Evolutionary conservation across 2,329 filamentous ascomycete genomes (phyloP).

Genomic region (Penicillium sp.): DNA sequence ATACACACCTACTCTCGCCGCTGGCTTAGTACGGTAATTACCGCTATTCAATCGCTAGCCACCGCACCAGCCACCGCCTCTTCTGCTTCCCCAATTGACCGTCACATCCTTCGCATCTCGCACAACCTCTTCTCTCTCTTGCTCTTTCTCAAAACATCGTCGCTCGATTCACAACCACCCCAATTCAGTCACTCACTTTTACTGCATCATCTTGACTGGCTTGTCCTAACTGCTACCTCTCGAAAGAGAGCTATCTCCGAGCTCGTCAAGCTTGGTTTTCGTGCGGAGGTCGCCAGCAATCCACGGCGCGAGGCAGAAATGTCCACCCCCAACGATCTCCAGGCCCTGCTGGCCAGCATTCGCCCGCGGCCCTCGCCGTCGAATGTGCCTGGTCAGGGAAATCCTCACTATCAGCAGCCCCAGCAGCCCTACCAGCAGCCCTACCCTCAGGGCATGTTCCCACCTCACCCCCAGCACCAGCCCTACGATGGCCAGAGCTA

Average conservation of each 20-base stretch:
- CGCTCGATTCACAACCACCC: not conserved
- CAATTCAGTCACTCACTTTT: conserved; percentile 22
- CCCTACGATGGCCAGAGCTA: conserved; percentile 37
- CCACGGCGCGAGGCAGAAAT: conserved; percentile 46
- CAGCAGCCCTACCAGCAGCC: conserved; percentile 31
- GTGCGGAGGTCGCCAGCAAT: conserved; percentile 33
- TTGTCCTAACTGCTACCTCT: conserved; percentile 24
- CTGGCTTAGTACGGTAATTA: not conserved
- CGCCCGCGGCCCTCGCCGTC: conserved; percentile 43
- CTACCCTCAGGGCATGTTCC: conserved; percentile 30
- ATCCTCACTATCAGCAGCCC: conserved; percentile 29
- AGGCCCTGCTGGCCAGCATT: conserved; percentile 51
- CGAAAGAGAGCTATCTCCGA: conserved; percentile 37
- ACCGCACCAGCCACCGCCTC: conserved; percentile 13
- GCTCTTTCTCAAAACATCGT: not conserved
- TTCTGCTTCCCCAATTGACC: conserved; percentile 23
- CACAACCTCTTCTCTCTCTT: conserved; percentile 16
- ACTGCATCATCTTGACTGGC: conserved; percentile 15
- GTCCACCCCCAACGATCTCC: conserved; percentile 50
- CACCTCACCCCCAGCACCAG: conserved; percentile 30
- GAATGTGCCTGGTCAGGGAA: conserved; percentile 34
- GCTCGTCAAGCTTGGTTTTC: conserved; percentile 30
- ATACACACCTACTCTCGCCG: not conserved
- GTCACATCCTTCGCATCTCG: conserved; percentile 24
- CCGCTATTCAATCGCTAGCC: not conserved